Evolutionary conservation across 352 stramenopile species (phyloP), one percentile per base, ranked within the genome.

Genomic region (Phytophthora litchii): DNA sequence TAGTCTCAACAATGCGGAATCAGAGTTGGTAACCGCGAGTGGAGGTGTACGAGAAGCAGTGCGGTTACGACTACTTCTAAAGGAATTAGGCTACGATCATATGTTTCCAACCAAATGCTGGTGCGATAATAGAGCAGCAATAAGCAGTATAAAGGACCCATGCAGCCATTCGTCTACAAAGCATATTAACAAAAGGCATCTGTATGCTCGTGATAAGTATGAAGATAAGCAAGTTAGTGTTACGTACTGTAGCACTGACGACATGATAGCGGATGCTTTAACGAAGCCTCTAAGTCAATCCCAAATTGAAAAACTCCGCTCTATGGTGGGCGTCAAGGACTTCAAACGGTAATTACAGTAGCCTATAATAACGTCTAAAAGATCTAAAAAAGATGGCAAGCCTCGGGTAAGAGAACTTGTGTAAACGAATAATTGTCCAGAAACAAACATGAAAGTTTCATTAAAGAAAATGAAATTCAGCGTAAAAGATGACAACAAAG

Each of bases 241-340:
- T 43, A 35, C 38, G 12, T 60, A 52, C n/a, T 60, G 38, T 42
- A 60, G 12, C 12, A 60, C 51, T 19, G 13, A 60, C 9, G 38
- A 60, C 19, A 51, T 52, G 51, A 37, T 60, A 10, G 38, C 51
- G 27, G 51, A 52, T 31, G 40, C 51, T 6, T 36, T 45, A 19
- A 35, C 38, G 23, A 60, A 52, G n/a, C 11, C 34, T 20, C 17
- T 49, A 32, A 47, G 23, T 14, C n/a, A 47, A 58, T 5, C 1
- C 4, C 50, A 58, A 4, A 38, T 42, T 34, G 29, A 47, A 37
- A 55, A 44, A 5, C 36, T 55, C 0, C 23, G 50, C 2, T 11
- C 3, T 9, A 20, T 57, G 17, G 48, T 47, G 49, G 37, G 36
- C 1, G 25, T 57, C 10, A 47, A 43, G 12, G 19, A 54, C 3